Evolutionary conservation across 2,329 filamentous ascomycete genomes (phyloP).

Genomic region (Penicillium hordei): DNA sequence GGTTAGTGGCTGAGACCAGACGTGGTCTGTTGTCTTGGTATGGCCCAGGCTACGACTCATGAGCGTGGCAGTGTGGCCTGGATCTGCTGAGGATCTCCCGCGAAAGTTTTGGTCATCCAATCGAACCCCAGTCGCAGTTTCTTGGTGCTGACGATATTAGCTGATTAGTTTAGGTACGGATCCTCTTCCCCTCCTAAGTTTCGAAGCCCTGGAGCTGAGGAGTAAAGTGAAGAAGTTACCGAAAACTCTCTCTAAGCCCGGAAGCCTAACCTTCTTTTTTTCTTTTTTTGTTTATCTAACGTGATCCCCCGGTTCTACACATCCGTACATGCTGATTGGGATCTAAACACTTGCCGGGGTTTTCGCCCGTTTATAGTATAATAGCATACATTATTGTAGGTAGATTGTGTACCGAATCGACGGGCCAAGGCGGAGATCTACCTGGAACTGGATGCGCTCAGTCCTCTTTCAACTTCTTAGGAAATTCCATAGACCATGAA

Average conservation of each 20-base stretch:
- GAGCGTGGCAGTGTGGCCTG: slow-evolving; percentile 14
- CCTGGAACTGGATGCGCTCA: slow-evolving; percentile 2
- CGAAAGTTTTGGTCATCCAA: slow-evolving; percentile 32
- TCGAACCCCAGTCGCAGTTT: slow-evolving; percentile 17
- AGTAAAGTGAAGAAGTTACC: slow-evolving; percentile 22
- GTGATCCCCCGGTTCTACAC: slow-evolving; percentile 14
- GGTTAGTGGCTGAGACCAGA: background rate
- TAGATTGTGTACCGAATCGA: background rate
- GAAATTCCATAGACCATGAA: background rate
- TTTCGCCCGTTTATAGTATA: background rate
- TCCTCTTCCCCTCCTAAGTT: slow-evolving; percentile 21
- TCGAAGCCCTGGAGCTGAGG: background rate
- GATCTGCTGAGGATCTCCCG: slow-evolving; percentile 42
- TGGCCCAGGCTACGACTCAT: background rate
- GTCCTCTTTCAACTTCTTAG: background rate
- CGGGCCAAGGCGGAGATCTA: slow-evolving; percentile 2
- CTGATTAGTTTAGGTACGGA: slow-evolving; percentile 18
- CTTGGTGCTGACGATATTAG: background rate
- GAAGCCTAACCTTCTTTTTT: slow-evolving; percentile 23
- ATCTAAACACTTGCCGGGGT: background rate
- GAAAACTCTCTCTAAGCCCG: slow-evolving; percentile 20
- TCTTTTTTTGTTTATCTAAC: background rate
- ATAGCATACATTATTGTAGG: background rate
- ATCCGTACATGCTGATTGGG: slow-evolving; percentile 19
- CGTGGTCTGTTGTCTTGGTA: background rate